Base-by-base conservation (phyloP, 2,329 filamentous ascomycete species). In the Arthrobotrys entomopaga region DNA sequence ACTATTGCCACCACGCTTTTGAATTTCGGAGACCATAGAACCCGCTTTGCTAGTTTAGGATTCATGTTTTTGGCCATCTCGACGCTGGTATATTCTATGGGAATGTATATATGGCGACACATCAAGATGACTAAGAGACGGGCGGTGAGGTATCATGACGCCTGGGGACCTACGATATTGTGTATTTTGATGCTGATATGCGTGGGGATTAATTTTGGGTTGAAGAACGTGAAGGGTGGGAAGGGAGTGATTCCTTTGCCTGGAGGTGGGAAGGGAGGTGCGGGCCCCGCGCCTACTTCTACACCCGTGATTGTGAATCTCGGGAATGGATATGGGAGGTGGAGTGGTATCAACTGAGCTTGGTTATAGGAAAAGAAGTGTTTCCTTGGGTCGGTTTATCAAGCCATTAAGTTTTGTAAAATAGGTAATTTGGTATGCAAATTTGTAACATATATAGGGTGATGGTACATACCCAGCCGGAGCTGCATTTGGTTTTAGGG, bases 71-170 rank as follows among this genome's bases (percentile, higher is more conserved):
- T 97, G 2, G 93, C 94, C 1, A 86, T 93, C 46, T 75, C 90
- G 5, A 88, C 91, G 29, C 85, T 99, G n/a, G 82, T 90, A 65
- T 99, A 99, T 82, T 91, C 89, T 20, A 88, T 96, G 46, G 87
- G 85, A 54, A 87, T 96, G 61, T 99, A 97, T 81, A 84, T 97
- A 20, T 96, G 95, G 87, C 88, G 95, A 65, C 93, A 95, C 77
- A 85, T 87, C 76, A 92, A 92, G 75, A 98, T 98, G 80, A 87
- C 92, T 77, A 89, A 90, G 78, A 86, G 94, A 60, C 89, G 89
- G 76, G 92, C 91, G n/a, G 92, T 94, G 46, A 90, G 89, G 78
- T 99, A 95, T 82, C 95, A 98, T 81, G 95, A 99, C 81, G 89
- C 88, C 78, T 91, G 89, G 85, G 95, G 95, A 0, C 94, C 95